A percentile compares a stretch with the other conserved stretches of the same genome.
Conservation (phyloP, 1,139 yeast genomes). For the Suhomyces choctaworum region DNA sequence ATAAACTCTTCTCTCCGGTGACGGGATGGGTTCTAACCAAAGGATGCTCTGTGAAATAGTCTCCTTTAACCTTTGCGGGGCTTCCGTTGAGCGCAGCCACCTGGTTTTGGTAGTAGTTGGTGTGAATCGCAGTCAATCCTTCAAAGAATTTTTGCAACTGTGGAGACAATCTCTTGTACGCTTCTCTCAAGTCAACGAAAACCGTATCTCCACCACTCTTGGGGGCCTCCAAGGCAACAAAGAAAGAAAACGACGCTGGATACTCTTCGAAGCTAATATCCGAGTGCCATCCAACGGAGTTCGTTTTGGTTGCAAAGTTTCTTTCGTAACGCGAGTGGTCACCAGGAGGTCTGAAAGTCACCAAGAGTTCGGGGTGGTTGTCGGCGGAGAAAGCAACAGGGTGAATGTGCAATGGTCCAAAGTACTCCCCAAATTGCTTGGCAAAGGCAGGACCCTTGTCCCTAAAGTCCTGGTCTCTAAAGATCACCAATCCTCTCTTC, state of each 20-base stretch:
- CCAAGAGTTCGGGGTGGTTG: slow-evolving; percentile 30
- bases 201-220: slow-evolving; percentile 37
- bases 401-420: slow-evolving; percentile 36
- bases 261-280: slow-evolving; percentile 35
- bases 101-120: slow-evolving; percentile 26
- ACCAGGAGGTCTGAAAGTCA: slow-evolving; percentile 33
- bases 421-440: slow-evolving; percentile 30
- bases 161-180: slow-evolving; percentile 34
- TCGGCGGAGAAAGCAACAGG: slow-evolving; percentile 31
- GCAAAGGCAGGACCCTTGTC: slow-evolving; percentile 33
- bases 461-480: slow-evolving; percentile 34
- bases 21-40: slow-evolving; percentile 33
- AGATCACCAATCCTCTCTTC: slow-evolving; percentile 33
- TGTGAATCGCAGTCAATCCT: slow-evolving; percentile 28
- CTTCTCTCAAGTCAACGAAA: slow-evolving; percentile 33
- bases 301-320: slow-evolving; percentile 22
- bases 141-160: slow-evolving; percentile 29
- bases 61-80: slow-evolving; percentile 22
- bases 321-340: slow-evolving; percentile 23
- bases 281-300: slow-evolving; percentile 29
- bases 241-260: slow-evolving; percentile 33
- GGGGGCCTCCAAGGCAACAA: slow-evolving; percentile 35
- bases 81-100: slow-evolving; percentile 17
- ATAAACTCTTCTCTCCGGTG: slow-evolving; percentile 28
- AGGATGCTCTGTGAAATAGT: slow-evolving; percentile 30